These are phyloP conservation scores for Starmerella scarabaei DNA, from an alignment of 805 yeast genomes.

Conservation along the genomic window DNA sequence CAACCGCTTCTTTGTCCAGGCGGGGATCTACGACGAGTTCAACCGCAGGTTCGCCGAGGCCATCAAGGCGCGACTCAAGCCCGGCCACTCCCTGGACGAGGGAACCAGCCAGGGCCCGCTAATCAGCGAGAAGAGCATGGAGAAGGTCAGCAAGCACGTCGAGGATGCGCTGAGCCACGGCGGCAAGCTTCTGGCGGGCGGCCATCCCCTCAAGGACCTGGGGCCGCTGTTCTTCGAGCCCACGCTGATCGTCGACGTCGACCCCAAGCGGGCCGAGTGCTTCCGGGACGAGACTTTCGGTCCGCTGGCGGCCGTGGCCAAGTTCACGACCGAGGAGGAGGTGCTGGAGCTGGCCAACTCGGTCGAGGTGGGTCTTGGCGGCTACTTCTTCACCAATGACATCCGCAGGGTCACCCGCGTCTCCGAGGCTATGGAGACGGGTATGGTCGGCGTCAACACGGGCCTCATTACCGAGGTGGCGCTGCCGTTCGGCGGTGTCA, in stretches of 20 bases:
- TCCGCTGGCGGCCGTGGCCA: slow-evolving; percentile 60
- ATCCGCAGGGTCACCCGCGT: slow-evolving; percentile 43
- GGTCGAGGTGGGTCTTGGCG: slow-evolving; percentile 63
- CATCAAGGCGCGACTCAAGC: slow-evolving; percentile 31
- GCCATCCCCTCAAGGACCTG: slow-evolving; percentile 38
- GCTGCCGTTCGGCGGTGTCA: slow-evolving; percentile 52
- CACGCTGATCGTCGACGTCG: slow-evolving; percentile 52
- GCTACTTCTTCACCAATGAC: slow-evolving; percentile 54
- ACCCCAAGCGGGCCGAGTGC: slow-evolving; percentile 39
- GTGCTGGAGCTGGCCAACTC: slow-evolving; percentile 50
- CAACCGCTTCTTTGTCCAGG: slow-evolving; percentile 56
- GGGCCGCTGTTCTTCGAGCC: slow-evolving; percentile 58
- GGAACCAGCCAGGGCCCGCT: slow-evolving; percentile 67
- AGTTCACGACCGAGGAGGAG: slow-evolving; percentile 51
- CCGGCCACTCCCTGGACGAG: slow-evolving; percentile 51
- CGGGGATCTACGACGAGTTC: slow-evolving; percentile 50
- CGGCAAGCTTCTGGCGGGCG: slow-evolving; percentile 53
- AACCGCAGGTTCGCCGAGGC: slow-evolving; percentile 36
- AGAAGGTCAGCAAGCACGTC: slow-evolving; percentile 49
- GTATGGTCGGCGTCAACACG: slow-evolving; percentile 74
- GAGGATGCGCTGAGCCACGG: slow-evolving; percentile 54
- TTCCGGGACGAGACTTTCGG: slow-evolving; percentile 70
- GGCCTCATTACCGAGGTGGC: slow-evolving; percentile 53
- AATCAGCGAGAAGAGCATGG: slow-evolving; percentile 49
- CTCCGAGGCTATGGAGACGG: slow-evolving; percentile 56